Percentiles rank a stretch among this genome's conserved stretches.
These are phyloP conservation scores for Botrytis deweyae DNA, from an alignment of 2,329 filamentous ascomycete species.

Conservation along the genomic window DNA sequence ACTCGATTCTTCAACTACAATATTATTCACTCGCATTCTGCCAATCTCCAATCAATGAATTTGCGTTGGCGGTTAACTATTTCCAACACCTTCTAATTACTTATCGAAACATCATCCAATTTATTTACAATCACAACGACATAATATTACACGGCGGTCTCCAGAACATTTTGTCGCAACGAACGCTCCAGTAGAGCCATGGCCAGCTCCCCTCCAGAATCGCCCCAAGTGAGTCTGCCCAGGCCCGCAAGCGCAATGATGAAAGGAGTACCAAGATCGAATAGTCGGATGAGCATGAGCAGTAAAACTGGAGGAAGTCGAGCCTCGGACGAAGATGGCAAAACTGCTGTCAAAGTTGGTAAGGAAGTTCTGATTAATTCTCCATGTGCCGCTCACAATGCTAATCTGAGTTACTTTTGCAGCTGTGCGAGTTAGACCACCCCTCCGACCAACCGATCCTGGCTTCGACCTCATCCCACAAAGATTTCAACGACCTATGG, in stretches of 20 bases:
- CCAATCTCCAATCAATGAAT: slow-evolving; percentile 8
- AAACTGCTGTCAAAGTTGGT: slow-evolving; percentile 96
- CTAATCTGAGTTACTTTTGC: slow-evolving; percentile 27
- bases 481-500: slow-evolving; percentile 89
- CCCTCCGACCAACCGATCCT: slow-evolving; percentile 78
- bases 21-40: slow-evolving; percentile 11
- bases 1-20: not conserved
- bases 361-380: slow-evolving; percentile 46
- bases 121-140: slow-evolving; percentile 5
- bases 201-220: slow-evolving; percentile 69
- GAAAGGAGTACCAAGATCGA: slow-evolving; percentile 67
- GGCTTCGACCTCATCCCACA: slow-evolving; percentile 94
- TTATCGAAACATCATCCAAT: not conserved
- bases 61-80: not conserved
- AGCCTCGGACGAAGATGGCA: slow-evolving; percentile 84
- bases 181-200: slow-evolving; percentile 45
- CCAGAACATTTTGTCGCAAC: slow-evolving; percentile 38
- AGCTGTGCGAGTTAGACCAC: slow-evolving; percentile 92
- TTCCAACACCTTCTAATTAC: slow-evolving; percentile 1
- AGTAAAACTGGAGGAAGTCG: slow-evolving; percentile 78
- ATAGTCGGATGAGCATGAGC: slow-evolving; percentile 80
- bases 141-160: slow-evolving; percentile 1
- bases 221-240: slow-evolving; percentile 56
- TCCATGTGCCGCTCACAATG: not conserved
- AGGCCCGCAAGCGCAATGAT: slow-evolving; percentile 82